Conservation (phyloP, 2,329 filamentous ascomycete species). For the Chrysosporium queenslandicum region DNA sequence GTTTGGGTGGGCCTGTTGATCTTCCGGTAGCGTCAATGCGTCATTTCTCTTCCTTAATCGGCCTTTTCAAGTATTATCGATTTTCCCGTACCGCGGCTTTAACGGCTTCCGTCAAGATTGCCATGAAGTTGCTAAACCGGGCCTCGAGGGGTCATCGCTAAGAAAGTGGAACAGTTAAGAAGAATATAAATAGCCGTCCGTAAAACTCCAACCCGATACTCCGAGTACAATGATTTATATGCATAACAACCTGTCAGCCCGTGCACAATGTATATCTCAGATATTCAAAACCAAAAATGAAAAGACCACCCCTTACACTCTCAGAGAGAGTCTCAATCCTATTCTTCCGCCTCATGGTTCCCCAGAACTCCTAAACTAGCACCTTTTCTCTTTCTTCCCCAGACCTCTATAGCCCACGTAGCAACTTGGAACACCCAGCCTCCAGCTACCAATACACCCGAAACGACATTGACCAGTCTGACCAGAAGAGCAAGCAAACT, state of each 20-base stretch:
- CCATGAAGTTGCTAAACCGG: too few relatives aligned
- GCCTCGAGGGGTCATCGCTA: too few relatives aligned
- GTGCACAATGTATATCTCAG: too few relatives aligned
- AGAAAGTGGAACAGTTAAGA: too few relatives aligned
- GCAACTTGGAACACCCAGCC: conserved; percentile 84
- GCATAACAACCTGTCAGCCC: too few relatives aligned
- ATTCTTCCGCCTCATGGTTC: conserved; percentile 27
- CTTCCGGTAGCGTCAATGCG: too few relatives aligned
- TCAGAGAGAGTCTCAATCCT: background rate
- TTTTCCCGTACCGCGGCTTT: too few relatives aligned
- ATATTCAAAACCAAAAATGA: too few relatives aligned
- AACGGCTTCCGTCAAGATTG: too few relatives aligned
- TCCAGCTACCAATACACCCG: conserved; percentile 81
- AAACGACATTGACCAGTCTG: conserved; percentile 80
- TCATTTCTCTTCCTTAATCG: background rate
- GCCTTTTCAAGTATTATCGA: background rate
- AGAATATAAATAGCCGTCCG: too few relatives aligned
- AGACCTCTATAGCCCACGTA: conserved; percentile 57
- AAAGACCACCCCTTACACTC: background rate
- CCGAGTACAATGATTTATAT: too few relatives aligned
- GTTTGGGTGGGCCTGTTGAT: background rate
- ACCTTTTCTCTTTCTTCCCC: conserved; percentile 33
- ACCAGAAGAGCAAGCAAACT: conserved; percentile 65
- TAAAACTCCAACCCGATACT: too few relatives aligned
- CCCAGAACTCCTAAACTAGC: conserved; percentile 42